Evolutionary conservation across 129 eudicot genomes (phyloP).

Genomic region (Cynara cardunculus): DNA sequence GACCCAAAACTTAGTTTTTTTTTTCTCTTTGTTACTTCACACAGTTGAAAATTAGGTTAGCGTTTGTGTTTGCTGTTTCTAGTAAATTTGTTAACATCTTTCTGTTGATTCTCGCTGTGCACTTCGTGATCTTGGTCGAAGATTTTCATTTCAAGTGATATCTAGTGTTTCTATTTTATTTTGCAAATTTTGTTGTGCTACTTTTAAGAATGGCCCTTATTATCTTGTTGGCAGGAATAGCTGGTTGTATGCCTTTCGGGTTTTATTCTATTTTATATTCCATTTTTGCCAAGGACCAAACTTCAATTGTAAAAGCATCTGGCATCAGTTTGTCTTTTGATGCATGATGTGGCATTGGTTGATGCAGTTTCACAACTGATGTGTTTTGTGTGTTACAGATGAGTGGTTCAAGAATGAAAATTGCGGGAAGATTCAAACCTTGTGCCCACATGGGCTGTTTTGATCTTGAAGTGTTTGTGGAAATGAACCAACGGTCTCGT

Average conservation of each 20-base stretch:
- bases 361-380: conserved; percentile 6
- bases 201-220: not conserved
- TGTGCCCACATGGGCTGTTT: conserved; percentile 95
- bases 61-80: not conserved
- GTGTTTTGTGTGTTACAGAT: conserved; percentile 43
- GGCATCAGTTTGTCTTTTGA: not conserved
- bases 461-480: conserved; percentile 87
- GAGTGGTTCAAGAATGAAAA: conserved; percentile 96
- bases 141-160: not conserved
- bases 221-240: too few relatives aligned
- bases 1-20: too few relatives aligned
- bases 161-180: not conserved
- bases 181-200: not conserved
- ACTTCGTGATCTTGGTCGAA: not conserved
- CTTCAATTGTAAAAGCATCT: not conserved
- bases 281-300: not conserved
- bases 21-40: too few relatives aligned
- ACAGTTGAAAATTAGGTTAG: too few relatives aligned
- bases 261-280: not conserved
- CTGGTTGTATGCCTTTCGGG: not conserved
- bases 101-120: not conserved
- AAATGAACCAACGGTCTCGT: conserved; percentile 88
- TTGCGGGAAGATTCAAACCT: conserved; percentile 92
- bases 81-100: not conserved
- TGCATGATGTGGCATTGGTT: not conserved